phyloP scores from a whole-genome alignment of 306 rosid genomes.

The Prunus davidiana region DNA sequence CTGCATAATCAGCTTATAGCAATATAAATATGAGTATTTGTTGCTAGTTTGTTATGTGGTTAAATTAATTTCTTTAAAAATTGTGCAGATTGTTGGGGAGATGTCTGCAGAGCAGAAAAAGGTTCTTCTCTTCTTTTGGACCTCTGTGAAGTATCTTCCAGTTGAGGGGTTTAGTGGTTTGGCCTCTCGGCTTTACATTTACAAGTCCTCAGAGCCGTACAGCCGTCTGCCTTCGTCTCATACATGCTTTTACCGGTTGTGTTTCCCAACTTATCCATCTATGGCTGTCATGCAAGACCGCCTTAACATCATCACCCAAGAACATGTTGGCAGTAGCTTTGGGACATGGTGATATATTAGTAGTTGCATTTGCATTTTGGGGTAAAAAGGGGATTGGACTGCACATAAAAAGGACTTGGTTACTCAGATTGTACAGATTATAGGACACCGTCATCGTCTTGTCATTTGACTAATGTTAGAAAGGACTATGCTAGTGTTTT shows the following conservation, averaged over 20 bases:
- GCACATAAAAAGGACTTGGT: constrained; percentile 40
- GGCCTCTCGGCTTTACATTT: constrained; percentile 60
- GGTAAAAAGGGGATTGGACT: constrained; percentile 38
- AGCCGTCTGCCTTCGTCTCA: constrained; percentile 77
- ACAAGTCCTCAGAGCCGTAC: constrained; percentile 42
- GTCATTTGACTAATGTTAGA: constrained; percentile 27
- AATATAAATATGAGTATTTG: background rate
- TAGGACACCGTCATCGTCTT: constrained; percentile 35
- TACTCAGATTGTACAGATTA: constrained; percentile 60
- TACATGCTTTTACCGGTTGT: constrained; percentile 73
- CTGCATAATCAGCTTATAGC: background rate
- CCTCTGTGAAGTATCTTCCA: constrained; percentile 85
- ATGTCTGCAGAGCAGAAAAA: constrained; percentile 75
- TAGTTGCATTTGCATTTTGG: constrained; percentile 36
- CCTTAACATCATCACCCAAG: constrained; percentile 70
- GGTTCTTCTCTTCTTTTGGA: constrained; percentile 88
- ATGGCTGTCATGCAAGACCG: constrained; percentile 53
- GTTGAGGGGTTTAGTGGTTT: constrained; percentile 83
- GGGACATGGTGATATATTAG: constrained; percentile 46
- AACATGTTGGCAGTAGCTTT: constrained; percentile 83
- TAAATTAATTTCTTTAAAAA: constrained; percentile 16
- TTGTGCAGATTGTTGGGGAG: constrained; percentile 57
- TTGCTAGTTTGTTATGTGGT: constrained; percentile 2
- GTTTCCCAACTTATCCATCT: constrained; percentile 73
- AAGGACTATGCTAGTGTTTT: constrained; percentile 30